A percentile compares a stretch with the other conserved stretches of the same genome.
phyloP scores from a whole-genome alignment of 352 stramenopile species.

The Globisporangium abappressorium region DNA sequence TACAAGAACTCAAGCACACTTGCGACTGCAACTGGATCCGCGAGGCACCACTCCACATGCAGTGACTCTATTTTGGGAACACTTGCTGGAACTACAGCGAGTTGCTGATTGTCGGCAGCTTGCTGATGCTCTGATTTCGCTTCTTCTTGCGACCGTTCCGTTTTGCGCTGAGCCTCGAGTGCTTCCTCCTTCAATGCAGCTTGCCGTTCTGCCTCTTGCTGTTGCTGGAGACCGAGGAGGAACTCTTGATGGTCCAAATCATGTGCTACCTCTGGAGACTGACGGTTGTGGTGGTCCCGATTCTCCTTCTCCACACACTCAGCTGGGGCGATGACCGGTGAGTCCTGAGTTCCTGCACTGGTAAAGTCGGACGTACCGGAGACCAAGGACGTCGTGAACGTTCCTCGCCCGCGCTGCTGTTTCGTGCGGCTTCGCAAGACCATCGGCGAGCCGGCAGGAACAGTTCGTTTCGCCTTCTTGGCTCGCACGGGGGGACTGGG shows the following conservation, averaged over 20 bases:
- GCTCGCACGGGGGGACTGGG: not conserved
- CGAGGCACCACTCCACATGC: constrained; percentile 41
- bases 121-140: not conserved
- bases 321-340: no score
- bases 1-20: constrained; percentile 60
- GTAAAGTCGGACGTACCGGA: not conserved
- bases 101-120: not conserved
- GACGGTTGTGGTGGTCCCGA: not conserved
- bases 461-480: not conserved
- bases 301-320: constrained; percentile 9
- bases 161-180: not conserved
- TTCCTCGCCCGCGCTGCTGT: constrained; percentile 6
- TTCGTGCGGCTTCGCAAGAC: not conserved
- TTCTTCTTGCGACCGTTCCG: not conserved
- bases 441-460: not conserved
- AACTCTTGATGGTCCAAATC: constrained; percentile 1
- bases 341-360: not conserved
- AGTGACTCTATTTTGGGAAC: constrained; percentile 10
- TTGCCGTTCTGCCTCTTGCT: not conserved
- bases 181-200: not conserved
- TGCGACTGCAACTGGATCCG: constrained; percentile 40
- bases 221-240: not conserved
- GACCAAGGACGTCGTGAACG: constrained; percentile 10
- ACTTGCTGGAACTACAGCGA: not conserved
- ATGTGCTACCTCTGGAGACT: constrained; percentile 1